A percentile compares a stretch with the other conserved stretches of the same genome.
phyloP scores from a whole-genome alignment of 495 filamentous ascomycete genomes.

The Thozetella sp. region DNA sequence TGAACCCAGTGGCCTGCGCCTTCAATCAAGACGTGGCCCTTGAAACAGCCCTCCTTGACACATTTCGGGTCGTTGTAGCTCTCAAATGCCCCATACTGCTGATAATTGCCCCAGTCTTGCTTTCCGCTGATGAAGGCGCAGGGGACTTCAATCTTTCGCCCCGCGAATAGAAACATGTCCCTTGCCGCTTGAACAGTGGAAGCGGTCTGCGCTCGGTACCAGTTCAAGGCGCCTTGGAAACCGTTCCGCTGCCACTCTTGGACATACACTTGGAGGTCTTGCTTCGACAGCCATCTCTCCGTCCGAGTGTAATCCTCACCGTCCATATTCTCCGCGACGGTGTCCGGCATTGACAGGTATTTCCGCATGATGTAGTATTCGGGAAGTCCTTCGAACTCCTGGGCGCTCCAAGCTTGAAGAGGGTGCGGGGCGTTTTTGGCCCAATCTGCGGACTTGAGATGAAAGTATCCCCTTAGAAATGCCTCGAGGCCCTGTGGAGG shows the following conservation, averaged over 20 bases:
- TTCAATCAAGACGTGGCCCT: neutral
- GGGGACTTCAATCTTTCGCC: conserved; percentile 65
- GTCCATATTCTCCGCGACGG: conserved; percentile 52
- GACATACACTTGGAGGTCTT: conserved; percentile 62
- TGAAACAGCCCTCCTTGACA: neutral
- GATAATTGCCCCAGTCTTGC: conserved; percentile 69
- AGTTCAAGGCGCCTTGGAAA: conserved; percentile 72
- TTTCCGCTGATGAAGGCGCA: conserved; percentile 60
- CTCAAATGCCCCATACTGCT: conserved; percentile 64
- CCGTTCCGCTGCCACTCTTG: conserved; percentile 64
- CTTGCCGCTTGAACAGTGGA: conserved; percentile 34
- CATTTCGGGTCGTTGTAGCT: conserved; percentile 45
- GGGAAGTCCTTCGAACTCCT: conserved; percentile 58
- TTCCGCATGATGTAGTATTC: conserved; percentile 71
- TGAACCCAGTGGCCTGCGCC: neutral
- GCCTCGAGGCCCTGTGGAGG: conserved; percentile 51
- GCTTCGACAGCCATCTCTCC: conserved; percentile 52
- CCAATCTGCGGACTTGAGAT: conserved; percentile 69
- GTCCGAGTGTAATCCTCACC: conserved; percentile 38
- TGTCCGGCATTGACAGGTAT: conserved; percentile 56
- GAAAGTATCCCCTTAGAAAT: conserved; percentile 69
- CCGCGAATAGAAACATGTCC: conserved; percentile 62
- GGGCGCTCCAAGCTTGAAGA: conserved; percentile 55
- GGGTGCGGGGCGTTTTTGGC: conserved; percentile 52
- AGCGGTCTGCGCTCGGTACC: conserved; percentile 64